A percentile compares a stretch with the other conserved stretches of the same genome.
phyloP scores from a whole-genome alignment of 2,329 filamentous ascomycete genomes.

The Leptographium procerum region DNA sequence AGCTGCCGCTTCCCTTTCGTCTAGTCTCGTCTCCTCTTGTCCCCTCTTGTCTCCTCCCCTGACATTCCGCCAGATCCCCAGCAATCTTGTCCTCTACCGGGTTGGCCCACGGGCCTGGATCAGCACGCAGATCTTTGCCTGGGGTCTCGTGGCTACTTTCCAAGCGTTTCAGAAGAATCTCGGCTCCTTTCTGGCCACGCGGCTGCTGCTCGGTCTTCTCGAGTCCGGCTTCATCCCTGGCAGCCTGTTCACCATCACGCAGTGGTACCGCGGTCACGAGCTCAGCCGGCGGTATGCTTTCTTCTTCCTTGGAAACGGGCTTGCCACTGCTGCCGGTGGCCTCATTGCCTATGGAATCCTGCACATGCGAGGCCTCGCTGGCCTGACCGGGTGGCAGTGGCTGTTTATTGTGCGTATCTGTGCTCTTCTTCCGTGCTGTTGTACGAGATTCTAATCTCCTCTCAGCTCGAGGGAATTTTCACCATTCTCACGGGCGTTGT shows the following conservation, averaged over 20 bases:
- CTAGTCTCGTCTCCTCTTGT: too few relatives aligned
- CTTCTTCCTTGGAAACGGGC: conserved; percentile 45
- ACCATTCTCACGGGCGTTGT: conserved; percentile 33
- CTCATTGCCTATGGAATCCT: conserved; percentile 35
- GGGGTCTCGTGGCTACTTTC: conserved; percentile 40
- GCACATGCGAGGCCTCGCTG: conserved; percentile 34
- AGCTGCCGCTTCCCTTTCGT: too few relatives aligned
- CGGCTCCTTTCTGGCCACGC: conserved; percentile 33
- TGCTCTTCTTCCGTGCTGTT: too few relatives aligned
- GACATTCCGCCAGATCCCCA: too few relatives aligned
- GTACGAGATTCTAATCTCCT: too few relatives aligned
- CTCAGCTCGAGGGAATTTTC: conserved; percentile 37
- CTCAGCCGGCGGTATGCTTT: conserved; percentile 39
- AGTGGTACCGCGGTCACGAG: conserved; percentile 43
- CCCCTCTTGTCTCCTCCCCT: too few relatives aligned
- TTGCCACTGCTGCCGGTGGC: conserved; percentile 31
- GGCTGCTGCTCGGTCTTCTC: conserved; percentile 34
- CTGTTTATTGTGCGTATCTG: conserved; percentile 26
- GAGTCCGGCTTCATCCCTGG: conserved; percentile 47
- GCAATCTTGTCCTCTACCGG: conserved; percentile 34
- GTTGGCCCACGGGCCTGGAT: conserved; percentile 42
- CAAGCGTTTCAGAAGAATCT: conserved; percentile 40
- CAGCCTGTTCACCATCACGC: conserved; percentile 36
- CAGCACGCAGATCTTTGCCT: conserved; percentile 40
- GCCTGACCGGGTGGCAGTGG: conserved; percentile 45